Evolutionary conservation across 768 basidiomycete genomes (phyloP).

Genomic region (Pleurotus citrinopileatus): DNA sequence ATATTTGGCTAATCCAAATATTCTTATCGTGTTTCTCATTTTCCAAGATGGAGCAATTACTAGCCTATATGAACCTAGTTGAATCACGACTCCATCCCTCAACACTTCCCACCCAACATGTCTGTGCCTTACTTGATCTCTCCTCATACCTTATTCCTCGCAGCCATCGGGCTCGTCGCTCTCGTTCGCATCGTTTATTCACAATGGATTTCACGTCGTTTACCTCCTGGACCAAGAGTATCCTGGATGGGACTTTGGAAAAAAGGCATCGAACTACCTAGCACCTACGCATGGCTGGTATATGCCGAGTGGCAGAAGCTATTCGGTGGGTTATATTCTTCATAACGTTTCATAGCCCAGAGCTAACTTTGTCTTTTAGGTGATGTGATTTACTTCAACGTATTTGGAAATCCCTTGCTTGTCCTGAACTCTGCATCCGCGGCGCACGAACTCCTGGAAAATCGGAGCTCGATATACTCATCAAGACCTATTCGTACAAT

Average conservation of each 20-base stretch:
- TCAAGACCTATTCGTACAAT: slow-evolving; percentile 19
- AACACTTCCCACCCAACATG: neutral
- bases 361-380: neutral
- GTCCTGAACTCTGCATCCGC: slow-evolving; percentile 26
- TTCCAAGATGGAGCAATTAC: neutral
- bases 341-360: neutral
- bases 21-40: slow-evolving; percentile 1
- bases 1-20: slow-evolving; percentile 1
- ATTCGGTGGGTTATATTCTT: neutral
- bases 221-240: slow-evolving; percentile 6
- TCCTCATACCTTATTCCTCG: neutral
- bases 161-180: neutral
- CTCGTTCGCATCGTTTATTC: neutral
- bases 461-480: slow-evolving; percentile 38
- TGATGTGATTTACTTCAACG: slow-evolving; percentile 24
- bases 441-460: slow-evolving; percentile 37
- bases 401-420: slow-evolving; percentile 35
- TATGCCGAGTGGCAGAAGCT: slow-evolving; percentile 8
- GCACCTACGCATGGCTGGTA: slow-evolving; percentile 1
- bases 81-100: neutral
- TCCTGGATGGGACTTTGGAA: neutral
- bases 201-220: slow-evolving; percentile 5
- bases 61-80: slow-evolving; percentile 4
- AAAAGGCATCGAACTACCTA: slow-evolving; percentile 2
- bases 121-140: neutral